Conservation (phyloP, 2,329 filamentous ascomycete species). For the Paraconiothyrium brasiliense region DNA sequence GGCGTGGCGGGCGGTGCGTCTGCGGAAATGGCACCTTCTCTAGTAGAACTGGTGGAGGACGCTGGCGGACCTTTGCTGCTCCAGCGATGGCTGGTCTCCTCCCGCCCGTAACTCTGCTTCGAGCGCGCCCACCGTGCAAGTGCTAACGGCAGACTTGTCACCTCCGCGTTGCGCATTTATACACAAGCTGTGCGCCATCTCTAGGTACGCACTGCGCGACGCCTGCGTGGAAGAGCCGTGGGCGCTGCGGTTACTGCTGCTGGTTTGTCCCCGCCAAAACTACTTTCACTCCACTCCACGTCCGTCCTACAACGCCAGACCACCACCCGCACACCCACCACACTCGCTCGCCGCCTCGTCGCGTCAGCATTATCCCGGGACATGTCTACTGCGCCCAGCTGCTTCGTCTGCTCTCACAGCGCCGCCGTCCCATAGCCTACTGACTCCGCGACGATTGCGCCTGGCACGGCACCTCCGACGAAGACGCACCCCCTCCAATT, state of each 20-base stretch:
- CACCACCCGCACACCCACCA: constrained; percentile 23
- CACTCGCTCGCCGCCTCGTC: constrained; percentile 30
- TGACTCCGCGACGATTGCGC: constrained; percentile 36
- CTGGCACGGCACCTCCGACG: constrained; percentile 37
- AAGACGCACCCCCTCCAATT: constrained; percentile 28
- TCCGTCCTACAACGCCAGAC: constrained; percentile 19
- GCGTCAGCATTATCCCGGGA: constrained; percentile 32
- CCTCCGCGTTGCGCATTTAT: not conserved
- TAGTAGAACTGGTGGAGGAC: constrained; percentile 1
- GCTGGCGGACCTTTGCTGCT: constrained; percentile 18
- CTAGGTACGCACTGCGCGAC: not conserved
- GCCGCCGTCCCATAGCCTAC: constrained; percentile 39
- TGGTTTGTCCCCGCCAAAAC: constrained; percentile 19
- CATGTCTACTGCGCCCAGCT: constrained; percentile 38
- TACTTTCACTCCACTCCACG: constrained; percentile 19
- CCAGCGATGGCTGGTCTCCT: constrained; percentile 31
- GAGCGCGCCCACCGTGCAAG: constrained; percentile 12
- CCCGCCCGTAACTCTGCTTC: not conserved
- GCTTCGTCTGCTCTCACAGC: constrained; percentile 31
- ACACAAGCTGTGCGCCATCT: not conserved
- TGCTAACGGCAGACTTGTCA: not conserved
- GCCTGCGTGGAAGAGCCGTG: constrained; percentile 9
- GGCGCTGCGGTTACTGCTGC: constrained; percentile 9
- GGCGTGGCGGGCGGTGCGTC: not conserved
- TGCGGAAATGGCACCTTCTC: not conserved